Evolutionary conservation across 306 rosid species (phyloP).

Genomic region (Styphnolobium japonicum): DNA sequence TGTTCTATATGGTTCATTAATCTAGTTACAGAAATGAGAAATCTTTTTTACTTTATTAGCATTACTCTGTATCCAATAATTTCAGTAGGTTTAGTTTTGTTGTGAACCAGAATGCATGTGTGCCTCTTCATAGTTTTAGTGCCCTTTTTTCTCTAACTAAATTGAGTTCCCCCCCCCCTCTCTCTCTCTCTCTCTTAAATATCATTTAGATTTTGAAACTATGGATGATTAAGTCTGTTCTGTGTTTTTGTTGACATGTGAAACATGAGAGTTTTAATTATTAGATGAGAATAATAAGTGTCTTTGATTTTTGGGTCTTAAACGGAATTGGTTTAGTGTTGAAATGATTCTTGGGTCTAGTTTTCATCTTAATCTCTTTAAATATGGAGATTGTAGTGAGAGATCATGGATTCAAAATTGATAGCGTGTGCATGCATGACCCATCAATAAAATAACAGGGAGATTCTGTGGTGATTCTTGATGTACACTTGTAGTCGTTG

Average conservation of each 20-base stretch:
- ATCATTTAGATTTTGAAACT: slow-evolving; percentile 9
- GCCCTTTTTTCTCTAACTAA: neutral
- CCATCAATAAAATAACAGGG: slow-evolving; percentile 3
- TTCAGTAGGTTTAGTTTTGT: neutral
- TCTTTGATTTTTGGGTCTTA: neutral
- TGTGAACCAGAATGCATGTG: neutral
- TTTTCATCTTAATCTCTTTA: slow-evolving; percentile 19
- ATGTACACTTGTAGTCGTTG: neutral
- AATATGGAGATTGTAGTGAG: neutral
- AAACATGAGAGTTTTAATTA: neutral
- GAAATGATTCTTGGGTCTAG: slow-evolving; percentile 1
- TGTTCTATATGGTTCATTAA: neutral
- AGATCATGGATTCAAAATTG: neutral
- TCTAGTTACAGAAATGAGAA: neutral
- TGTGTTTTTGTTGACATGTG: neutral
- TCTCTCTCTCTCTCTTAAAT: no score
- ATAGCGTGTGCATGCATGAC: neutral
- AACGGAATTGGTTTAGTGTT: slow-evolving; percentile 11
- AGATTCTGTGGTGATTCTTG: neutral
- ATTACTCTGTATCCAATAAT: neutral
- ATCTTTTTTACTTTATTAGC: neutral
- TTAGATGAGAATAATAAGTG: slow-evolving; percentile 12
- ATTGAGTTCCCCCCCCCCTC: neutral
- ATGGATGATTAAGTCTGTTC: neutral
- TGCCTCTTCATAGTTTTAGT: neutral